A percentile compares a stretch with the other conserved stretches of the same genome.
Evolutionary conservation across 768 basidiomycete genomes (phyloP).

Genomic region (Mycena albidolilacea): DNA sequence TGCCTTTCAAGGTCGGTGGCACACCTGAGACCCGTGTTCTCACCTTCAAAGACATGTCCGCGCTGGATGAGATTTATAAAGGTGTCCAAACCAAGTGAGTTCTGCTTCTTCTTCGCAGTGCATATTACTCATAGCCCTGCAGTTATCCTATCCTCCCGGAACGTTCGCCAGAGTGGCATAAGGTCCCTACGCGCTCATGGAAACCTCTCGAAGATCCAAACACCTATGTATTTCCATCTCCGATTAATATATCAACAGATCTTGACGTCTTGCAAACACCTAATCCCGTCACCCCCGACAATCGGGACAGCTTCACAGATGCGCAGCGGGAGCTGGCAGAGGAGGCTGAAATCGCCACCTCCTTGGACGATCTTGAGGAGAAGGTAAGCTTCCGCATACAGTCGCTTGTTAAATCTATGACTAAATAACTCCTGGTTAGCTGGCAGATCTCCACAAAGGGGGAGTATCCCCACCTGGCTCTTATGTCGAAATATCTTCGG

Average conservation of each 20-base stretch:
- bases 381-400: background rate
- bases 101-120: background rate
- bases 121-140: background rate
- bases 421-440: too few species aligned
- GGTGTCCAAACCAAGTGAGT: background rate
- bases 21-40: background rate
- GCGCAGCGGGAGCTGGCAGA: background rate
- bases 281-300: background rate
- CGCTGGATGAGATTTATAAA: too few species aligned
- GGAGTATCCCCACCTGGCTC: too few species aligned
- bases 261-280: background rate
- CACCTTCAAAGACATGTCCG: too few species aligned
- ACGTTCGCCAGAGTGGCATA: background rate
- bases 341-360: background rate
- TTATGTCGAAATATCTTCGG: background rate
- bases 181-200: background rate
- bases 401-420: too few species aligned
- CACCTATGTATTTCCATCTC: background rate
- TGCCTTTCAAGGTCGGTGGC: too few species aligned
- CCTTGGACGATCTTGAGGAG: background rate
- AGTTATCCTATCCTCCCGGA: background rate
- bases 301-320: background rate
- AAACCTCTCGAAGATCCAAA: background rate
- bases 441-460: too few species aligned
- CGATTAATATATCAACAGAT: too few species aligned